These are phyloP conservation scores for Cyberlindnera mrakii DNA, from an alignment of 805 yeast species.

Conservation along the genomic window DNA sequence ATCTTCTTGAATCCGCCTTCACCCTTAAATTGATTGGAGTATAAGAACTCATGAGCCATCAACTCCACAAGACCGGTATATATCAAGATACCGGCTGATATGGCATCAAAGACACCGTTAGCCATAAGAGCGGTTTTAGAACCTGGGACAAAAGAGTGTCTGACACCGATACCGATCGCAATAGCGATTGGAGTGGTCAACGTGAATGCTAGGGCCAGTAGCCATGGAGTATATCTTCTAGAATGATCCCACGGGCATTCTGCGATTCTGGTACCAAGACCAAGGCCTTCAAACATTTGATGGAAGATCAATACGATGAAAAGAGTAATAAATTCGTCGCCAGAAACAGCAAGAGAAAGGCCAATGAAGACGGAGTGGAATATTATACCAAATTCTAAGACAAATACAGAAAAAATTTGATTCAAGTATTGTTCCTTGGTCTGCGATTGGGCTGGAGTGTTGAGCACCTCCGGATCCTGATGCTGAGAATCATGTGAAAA, in stretches of 20 bases:
- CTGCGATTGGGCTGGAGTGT: conserved; percentile 29
- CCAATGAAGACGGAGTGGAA: conserved; percentile 85
- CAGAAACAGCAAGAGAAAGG: conserved; percentile 69
- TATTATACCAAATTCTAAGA: conserved; percentile 72
- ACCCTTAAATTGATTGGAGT: conserved; percentile 60
- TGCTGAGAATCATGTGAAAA: conserved; percentile 38
- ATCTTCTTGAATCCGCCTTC: conserved; percentile 44
- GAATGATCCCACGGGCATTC: conserved; percentile 31
- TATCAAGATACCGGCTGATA: conserved; percentile 72
- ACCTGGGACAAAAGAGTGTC: conserved; percentile 53
- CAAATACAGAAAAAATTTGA: conserved; percentile 48
- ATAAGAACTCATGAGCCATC: conserved; percentile 71
- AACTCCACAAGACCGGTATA: conserved; percentile 76
- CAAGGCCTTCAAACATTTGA: conserved; percentile 83
- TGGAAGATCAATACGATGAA: conserved; percentile 69
- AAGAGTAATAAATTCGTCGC: conserved; percentile 65
- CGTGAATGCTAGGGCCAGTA: conserved; percentile 43
- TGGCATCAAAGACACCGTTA: conserved; percentile 68
- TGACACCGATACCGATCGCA: conserved; percentile 74
- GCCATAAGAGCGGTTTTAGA: conserved; percentile 55
- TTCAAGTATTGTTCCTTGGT: conserved; percentile 45
- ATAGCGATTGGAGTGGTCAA: conserved; percentile 69
- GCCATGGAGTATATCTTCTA: conserved; percentile 50
- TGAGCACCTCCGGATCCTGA: conserved; percentile 36
- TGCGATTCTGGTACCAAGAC: conserved; percentile 74